Base-by-base conservation (phyloP, 2,329 filamentous ascomycete genomes). In the Colletotrichum graminicola region DNA sequence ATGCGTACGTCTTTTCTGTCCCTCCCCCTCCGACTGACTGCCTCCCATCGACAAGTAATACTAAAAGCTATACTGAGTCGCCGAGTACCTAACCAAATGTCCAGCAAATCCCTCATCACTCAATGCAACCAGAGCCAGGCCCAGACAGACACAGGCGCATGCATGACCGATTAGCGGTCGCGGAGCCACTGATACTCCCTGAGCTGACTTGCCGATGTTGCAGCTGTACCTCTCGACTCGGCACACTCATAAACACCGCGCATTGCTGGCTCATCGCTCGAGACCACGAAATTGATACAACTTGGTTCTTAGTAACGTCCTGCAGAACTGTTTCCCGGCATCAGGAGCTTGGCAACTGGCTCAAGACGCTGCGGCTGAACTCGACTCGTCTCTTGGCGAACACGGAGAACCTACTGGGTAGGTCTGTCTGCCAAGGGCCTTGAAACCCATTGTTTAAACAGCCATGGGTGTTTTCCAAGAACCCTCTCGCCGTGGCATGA, bases 101-200 rank as follows among this genome's bases (percentile, higher is more conserved):
- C 14, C 32, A 39, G 32, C 59, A 51, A 47, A 34, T 26, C 41
- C 49, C 49, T 26, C 47, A 52, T 45, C 51, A 18, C 18, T 11
- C 51, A 41, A 45, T 18, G 47, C 64, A 36, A 62, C 29, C 47
- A 62, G 56, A 62, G 34, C 32, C 57, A 55, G 26, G 51, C 67
- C 51, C 52, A 59, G 63, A 67, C 52, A 59, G 63, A 67, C 63
- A 45, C 51, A 43, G 7, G 62, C 36, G 23, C 45, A 45, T 34
- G 23, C 45, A 45, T 34, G 18, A n/a, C 39, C 18, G 16, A 47
- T 61, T 54, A 60, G 52, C 34, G 57, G 43, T 61, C 43, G 32
- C 36, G 45, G 26, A 21, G 47, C 45, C 43, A 34, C 36, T 18
- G 34, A 47, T 39, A 21, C 62, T 49, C 32, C 18, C 32, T 11